These are phyloP conservation scores for Camellia oleifera DNA, from an alignment of 179 eudicot genomes.

Conservation along the genomic window DNA sequence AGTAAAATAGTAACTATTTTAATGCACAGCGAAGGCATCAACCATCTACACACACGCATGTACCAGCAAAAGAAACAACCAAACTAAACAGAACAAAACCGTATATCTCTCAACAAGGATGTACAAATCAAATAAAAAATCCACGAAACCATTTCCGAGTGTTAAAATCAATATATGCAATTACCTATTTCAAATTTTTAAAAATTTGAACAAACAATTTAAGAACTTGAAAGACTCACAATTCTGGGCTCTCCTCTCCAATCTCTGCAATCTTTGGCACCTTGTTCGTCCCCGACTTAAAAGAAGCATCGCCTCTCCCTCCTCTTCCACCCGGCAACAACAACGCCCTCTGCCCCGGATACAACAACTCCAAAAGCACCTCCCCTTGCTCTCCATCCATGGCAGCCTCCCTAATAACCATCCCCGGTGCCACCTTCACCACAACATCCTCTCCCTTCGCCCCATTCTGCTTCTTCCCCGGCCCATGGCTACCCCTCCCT, in stretches of 20 bases:
- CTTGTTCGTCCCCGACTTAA: constrained; percentile 82
- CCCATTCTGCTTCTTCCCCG: constrained; percentile 70
- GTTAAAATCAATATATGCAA: neutral
- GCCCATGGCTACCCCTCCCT: constrained; percentile 80
- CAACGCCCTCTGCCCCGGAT: constrained; percentile 79
- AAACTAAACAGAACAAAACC: too few relatives aligned
- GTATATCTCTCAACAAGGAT: too few relatives aligned
- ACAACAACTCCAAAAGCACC: constrained; percentile 79
- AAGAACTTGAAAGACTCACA: constrained; percentile 44
- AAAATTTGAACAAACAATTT: neutral
- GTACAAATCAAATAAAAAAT: neutral
- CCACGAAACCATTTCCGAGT: neutral
- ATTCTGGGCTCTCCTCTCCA: constrained; percentile 89
- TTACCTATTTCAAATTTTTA: neutral
- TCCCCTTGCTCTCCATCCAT: constrained; percentile 55
- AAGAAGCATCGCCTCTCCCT: constrained; percentile 92
- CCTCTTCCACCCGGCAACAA: constrained; percentile 90
- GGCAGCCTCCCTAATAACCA: constrained; percentile 70
- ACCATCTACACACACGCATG: too few relatives aligned
- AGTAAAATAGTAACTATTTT: too few relatives aligned
- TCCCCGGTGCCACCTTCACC: constrained; percentile 91
- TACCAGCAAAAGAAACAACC: too few relatives aligned
- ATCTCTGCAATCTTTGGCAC: constrained; percentile 94
- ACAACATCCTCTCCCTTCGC: constrained; percentile 87
- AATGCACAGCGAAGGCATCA: too few relatives aligned